phyloP scores from a whole-genome alignment of 176 grass and related monocot species.

The Lolium rigidum region DNA sequence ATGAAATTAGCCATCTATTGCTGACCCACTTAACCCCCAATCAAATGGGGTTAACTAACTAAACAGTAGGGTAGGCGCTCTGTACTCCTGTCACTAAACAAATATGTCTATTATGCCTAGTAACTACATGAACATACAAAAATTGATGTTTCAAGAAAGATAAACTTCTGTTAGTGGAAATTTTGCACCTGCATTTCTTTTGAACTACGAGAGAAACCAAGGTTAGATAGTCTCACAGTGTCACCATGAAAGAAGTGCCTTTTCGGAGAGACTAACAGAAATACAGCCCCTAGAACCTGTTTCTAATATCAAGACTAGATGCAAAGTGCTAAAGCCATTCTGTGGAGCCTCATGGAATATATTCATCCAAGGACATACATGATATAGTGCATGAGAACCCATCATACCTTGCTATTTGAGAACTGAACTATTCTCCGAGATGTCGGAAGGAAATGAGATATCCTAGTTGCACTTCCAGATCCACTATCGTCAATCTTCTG shows the following conservation, averaged over 20 bases:
- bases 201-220: neutral
- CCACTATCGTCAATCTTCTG: slow-evolving; percentile 67
- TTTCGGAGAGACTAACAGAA: slow-evolving; percentile 7
- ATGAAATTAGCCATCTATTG: slow-evolving; percentile 5
- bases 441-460: slow-evolving; percentile 87
- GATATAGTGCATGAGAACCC: slow-evolving; percentile 19
- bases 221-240: neutral
- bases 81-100: neutral
- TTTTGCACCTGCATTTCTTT: neutral
- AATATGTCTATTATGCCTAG: slow-evolving; percentile 1
- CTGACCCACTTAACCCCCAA: neutral
- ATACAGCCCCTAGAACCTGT: neutral
- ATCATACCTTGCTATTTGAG: slow-evolving; percentile 81
- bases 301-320: slow-evolving; percentile 15
- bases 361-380: neutral
- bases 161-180: neutral
- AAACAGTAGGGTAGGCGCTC: neutral
- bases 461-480: slow-evolving; percentile 66
- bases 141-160: neutral
- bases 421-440: slow-evolving; percentile 97
- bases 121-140: slow-evolving; percentile 2
- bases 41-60: neutral
- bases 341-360: neutral
- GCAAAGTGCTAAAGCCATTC: neutral
- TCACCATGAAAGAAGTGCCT: neutral